These are phyloP conservation scores for Mycocalia duriaeana DNA, from an alignment of 1,284 basidiomycete genomes.

Conservation along the genomic window DNA sequence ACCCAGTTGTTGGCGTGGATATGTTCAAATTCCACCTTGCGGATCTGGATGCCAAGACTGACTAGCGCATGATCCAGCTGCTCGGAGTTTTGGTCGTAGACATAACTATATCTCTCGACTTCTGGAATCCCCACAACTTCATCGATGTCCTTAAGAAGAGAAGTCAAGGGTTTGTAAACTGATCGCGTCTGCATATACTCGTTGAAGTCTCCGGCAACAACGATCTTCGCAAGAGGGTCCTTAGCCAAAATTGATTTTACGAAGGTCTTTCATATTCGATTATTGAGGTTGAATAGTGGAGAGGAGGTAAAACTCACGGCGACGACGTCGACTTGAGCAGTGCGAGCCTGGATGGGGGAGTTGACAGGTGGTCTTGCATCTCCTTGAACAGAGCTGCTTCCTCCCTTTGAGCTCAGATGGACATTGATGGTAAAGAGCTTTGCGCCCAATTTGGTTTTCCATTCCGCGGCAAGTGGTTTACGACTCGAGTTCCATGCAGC, in stretches of 20 bases:
- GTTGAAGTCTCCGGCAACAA: conserved; percentile 63
- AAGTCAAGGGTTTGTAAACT: conserved; percentile 44
- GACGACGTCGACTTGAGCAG: conserved; percentile 45
- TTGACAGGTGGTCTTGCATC: conserved; percentile 59
- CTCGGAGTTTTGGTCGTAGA: conserved; percentile 55
- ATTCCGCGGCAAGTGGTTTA: conserved; percentile 59
- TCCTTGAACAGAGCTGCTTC: conserved; percentile 50
- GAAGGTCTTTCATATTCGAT: neutral
- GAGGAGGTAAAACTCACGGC: conserved; percentile 27
- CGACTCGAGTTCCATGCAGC: conserved; percentile 53
- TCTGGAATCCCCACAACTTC: conserved; percentile 40
- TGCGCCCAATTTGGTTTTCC: conserved; percentile 42
- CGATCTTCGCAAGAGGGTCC: conserved; percentile 44
- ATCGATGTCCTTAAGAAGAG: conserved; percentile 45
- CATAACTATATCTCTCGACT: conserved; percentile 57
- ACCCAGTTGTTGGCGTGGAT: conserved; percentile 60
- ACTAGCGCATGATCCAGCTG: conserved; percentile 58
- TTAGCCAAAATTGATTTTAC: neutral
- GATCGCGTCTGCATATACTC: conserved; percentile 51
- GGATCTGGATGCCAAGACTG: conserved; percentile 38
- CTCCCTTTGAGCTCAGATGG: conserved; percentile 57
- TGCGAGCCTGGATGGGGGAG: conserved; percentile 42
- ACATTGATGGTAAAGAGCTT: conserved; percentile 58
- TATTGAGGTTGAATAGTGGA: neutral
- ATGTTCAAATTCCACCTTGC: conserved; percentile 46